Evolutionary conservation across 2,329 filamentous ascomycete genomes (phyloP), one percentile per base, ranked within the genome.

Genomic region (Neofusicoccum cordaticola): DNA sequence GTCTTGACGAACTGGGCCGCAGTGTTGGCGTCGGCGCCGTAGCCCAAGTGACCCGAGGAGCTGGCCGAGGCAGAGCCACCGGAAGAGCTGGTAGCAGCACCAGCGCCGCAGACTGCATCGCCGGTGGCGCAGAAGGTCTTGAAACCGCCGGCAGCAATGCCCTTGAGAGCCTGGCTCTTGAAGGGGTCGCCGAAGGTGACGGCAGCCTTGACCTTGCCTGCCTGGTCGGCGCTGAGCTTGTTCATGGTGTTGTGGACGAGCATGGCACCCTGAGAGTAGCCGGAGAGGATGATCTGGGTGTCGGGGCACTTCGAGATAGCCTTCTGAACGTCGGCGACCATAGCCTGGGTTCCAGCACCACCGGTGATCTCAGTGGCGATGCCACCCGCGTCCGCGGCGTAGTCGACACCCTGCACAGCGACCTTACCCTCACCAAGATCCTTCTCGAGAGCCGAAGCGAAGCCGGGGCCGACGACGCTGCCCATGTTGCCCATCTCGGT

Each of bases 351-450:
- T 13, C 62, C 62, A 11, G 42, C 42, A 2, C 51, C 62, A 15
- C 62, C 62, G 2, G 52, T 50, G 4, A 64, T 7, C 45, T 57
- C 62, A 0, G 83, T 83, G 3, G 72, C 66, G 11, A 76, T 64
- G 15, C 61, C 61, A 48, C 69, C 62, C 67, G 65, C 41, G 39
- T 71, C 67, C 15, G 84, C 84, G 2, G 80, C 74, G 69, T 86
- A 87, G 42, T 82, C 75, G 19, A 86, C 81, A 52, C 84, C 85
- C 73, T 86, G 84, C 13, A 85, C 78, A 2, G 81, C 81, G 6
- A 85, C 71, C 41, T 68, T 67, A 50, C 72, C 75, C 7, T 72
- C 74, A 11, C 80, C 82, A 65, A 85, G 74, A 62, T 74, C 70
- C 5, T 70, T 51, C 12, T 77, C 76, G 1, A 86, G 71, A 1